Conservation (phyloP, 2,329 filamentous ascomycete species). For the Fusarium nurragi region DNA sequence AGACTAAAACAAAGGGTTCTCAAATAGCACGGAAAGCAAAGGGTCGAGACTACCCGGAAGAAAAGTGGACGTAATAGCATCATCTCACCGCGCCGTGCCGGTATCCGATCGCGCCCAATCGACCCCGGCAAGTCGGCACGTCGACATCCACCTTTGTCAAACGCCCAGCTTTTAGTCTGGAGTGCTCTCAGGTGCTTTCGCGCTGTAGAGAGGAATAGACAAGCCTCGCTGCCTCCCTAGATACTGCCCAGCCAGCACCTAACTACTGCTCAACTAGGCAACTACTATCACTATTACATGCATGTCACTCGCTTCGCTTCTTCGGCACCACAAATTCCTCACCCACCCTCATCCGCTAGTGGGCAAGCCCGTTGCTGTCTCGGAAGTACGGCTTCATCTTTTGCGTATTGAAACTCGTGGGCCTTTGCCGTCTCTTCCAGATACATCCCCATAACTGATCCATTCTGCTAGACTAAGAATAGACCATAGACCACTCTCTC, state of each 20-base stretch:
- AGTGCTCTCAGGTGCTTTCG: neutral
- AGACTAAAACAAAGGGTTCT: neutral
- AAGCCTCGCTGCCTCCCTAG: too few relatives aligned
- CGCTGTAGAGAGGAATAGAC: neutral
- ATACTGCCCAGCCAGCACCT: too few relatives aligned
- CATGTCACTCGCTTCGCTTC: conserved; percentile 26
- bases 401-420: conserved; percentile 17
- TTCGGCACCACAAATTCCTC: conserved; percentile 30
- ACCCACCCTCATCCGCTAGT: conserved; percentile 24
- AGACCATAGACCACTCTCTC: neutral
- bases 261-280: neutral
- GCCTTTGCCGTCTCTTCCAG: conserved; percentile 29
- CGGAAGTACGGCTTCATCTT: conserved; percentile 44
- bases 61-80: conserved; percentile 41
- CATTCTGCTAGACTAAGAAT: conserved; percentile 16
- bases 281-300: neutral
- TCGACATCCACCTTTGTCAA: conserved; percentile 40
- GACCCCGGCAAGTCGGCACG: conserved; percentile 46
- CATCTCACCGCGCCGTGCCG: conserved; percentile 46
- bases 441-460: neutral
- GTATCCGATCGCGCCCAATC: conserved; percentile 45
- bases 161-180: conserved; percentile 27
- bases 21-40: neutral
- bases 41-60: neutral
- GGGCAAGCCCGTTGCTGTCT: conserved; percentile 37